Percentiles rank a stretch among this genome's conserved stretches.
These are phyloP conservation scores for Penicillium canescens DNA, from an alignment of 495 filamentous ascomycete species.

Conservation along the genomic window DNA sequence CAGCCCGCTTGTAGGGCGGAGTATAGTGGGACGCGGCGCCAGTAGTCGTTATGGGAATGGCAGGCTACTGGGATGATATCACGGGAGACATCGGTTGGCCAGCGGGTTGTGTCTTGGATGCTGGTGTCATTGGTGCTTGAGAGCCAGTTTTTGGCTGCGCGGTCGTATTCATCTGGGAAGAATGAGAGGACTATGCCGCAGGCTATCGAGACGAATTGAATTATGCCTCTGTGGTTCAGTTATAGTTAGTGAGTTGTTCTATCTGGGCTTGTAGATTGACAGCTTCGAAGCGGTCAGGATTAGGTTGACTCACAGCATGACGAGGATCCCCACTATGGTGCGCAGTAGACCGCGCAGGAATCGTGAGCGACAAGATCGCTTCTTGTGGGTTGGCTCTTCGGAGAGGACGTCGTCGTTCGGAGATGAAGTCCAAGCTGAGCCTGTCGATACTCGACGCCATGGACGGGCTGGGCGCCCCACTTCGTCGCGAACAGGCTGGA, in stretches of 20 bases:
- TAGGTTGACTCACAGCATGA: conserved; percentile 39
- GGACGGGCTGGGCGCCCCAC: conserved; percentile 15
- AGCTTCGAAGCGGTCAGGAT: too few species aligned
- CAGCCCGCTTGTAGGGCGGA: conserved; percentile 67
- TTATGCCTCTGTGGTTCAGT: conserved; percentile 35
- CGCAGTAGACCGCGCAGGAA: conserved; percentile 20
- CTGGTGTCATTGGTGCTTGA: conserved; percentile 45
- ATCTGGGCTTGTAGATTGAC: neutral
- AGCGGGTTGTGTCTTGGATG: conserved; percentile 52
- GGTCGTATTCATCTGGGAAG: conserved; percentile 59
- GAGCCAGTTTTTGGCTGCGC: conserved; percentile 43
- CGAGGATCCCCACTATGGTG: conserved; percentile 26
- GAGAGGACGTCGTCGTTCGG: conserved; percentile 19
- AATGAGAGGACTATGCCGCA: conserved; percentile 52
- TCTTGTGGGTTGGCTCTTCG: conserved; percentile 4
- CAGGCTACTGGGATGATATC: conserved; percentile 69
- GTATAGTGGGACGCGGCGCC: conserved; percentile 69
- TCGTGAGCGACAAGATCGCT: conserved; percentile 10
- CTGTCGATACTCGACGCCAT: conserved; percentile 16
- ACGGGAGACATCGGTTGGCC: conserved; percentile 74
- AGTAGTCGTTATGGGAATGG: conserved; percentile 89
- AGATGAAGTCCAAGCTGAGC: conserved; percentile 17
- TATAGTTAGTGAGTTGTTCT: neutral
- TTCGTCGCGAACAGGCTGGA: conserved; percentile 6
- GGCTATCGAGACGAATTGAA: conserved; percentile 52